Evolutionary conservation across 495 filamentous ascomycete species (phyloP), one percentile per base, ranked within the genome.

Genomic region (Oidiodendron maius): DNA sequence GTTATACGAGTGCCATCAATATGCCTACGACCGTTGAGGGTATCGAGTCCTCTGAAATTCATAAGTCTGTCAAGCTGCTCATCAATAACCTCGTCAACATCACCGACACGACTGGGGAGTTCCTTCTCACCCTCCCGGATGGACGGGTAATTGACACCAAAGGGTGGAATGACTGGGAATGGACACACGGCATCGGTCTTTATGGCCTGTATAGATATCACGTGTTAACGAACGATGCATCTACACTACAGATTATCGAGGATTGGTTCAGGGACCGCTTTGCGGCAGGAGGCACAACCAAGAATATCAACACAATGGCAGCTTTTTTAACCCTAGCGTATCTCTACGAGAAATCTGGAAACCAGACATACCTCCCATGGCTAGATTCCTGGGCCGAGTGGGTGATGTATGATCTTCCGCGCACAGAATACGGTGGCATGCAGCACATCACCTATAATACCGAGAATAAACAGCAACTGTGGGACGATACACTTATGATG

Each of bases 401-500:
- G 83, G 81, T 80, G 0, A 86, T 85, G 72, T 68, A 86, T 59
- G 83, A 83, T 44, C 69, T 87, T 1, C 74, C 75, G 26, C 75
- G 84, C 20, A 87, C 84, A 2, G 72, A 71, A 12, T 78, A 77
- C 59, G 83, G 83, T 28, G 84, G 84, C 42, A 84, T 87, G 80
- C 81, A 86, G 53, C 84, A 89, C 52, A 70, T 79, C 46, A 87
- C 84, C 8, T 86, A 85, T 41, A 53, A 81, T 18, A 69, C 75
- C 1, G 71, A 72, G 25, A 84, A 89, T 61, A 68, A 75, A 25
- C 72, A 84, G 56, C 80, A 87, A 61, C 66, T 87, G 40, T 89
- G 84, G 84, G 84, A 86, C 45, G 84, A 89, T 54, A 83, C 84
- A 18, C 68, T 87, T 32, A 87, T 89, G 83, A 89, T 89, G 84